A percentile compares a stretch with the other conserved stretches of the same genome.
These are phyloP conservation scores for Gonium pectorale DNA, from an alignment of 139 green algal species.

Conservation along the genomic window DNA sequence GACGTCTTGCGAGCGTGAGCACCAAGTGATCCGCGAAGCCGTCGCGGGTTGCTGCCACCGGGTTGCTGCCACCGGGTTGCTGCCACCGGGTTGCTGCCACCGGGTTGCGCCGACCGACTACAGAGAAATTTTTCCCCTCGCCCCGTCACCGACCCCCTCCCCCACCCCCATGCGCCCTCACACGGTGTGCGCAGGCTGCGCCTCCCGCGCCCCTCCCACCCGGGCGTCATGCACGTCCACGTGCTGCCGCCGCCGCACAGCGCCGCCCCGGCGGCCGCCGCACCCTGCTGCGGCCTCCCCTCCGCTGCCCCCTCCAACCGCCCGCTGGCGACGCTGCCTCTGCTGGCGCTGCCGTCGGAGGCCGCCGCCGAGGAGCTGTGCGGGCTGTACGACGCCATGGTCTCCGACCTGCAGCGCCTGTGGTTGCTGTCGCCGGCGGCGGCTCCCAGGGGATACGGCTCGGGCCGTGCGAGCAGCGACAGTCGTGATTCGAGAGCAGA, in stretches of 20 bases:
- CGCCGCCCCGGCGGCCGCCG: not conserved
- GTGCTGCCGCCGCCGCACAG: not conserved
- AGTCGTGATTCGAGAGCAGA: not conserved
- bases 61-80: too few relatives aligned
- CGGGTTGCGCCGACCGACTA: too few relatives aligned
- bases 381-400: conserved; percentile 4
- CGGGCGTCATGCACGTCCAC: conserved; percentile 18
- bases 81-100: too few relatives aligned
- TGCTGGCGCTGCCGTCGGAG: not conserved
- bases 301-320: not conserved
- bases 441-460: not conserved
- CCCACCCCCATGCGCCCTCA: too few relatives aligned
- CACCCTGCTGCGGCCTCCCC: not conserved
- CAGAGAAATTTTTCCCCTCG: too few relatives aligned
- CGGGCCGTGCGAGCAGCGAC: not conserved
- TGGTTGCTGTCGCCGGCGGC: not conserved
- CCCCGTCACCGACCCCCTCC: too few relatives aligned
- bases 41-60: too few relatives aligned
- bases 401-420: not conserved
- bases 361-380: conserved; percentile 2
- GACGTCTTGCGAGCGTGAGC: too few relatives aligned
- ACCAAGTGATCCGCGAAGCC: too few relatives aligned
- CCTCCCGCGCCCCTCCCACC: not conserved
- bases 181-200: not conserved
- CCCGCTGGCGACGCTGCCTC: conserved; percentile 21